Base-by-base conservation (phyloP, 768 basidiomycete genomes). In the Cyclocybe aegerita region DNA sequence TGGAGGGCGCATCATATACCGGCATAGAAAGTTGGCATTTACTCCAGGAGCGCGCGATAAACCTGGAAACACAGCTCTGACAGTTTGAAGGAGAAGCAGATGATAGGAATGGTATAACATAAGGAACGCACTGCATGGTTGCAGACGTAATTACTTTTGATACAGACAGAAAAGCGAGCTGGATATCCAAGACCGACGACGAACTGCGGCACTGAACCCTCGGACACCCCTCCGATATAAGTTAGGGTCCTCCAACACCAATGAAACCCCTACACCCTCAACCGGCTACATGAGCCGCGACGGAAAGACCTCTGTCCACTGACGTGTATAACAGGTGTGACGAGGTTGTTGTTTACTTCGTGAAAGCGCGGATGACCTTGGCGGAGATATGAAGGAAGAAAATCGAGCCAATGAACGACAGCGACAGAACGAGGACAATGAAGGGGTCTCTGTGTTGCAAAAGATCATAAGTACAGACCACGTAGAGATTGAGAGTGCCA, bases 381-480 rank as follows among this genome's bases (percentile, higher is more conserved):
- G 94, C 93, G 39, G 92, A 88, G 67, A 97, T 96, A 69, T 98
- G 95, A 37, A 97, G 88, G 86, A 96, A 97, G 84, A 98, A 97
- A 67, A 97, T 96, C 50, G 93, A 96, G 35, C 87, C 94, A 73
- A 98, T 97, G 79, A 98, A 98, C 14, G 91, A 91, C 46, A 98
- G 82, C 33, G 95, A 96, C 14, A 98, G 84, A 60, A 98, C 89
- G 53, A 98, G 85, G 56, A 97, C 94, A 60, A 97, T 94, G 75
- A 92, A 98, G 4, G 95, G 95, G 71, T 98, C 95, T 55, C 94
- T 98, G 62, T 12, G 38, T 33, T 16, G 14, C 7, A 11, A 54
- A 38, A 55, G 37, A 42, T 14, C 23, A 32, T 40, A 14, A 34
- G 8, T 35, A 46, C 11, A 23, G 30, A 49, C 46, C 17, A 7